Percentiles rank a stretch among this genome's conserved stretches.
Evolutionary conservation across 257 asterid genomes (phyloP).

Genomic region (Scutellaria barbata): DNA sequence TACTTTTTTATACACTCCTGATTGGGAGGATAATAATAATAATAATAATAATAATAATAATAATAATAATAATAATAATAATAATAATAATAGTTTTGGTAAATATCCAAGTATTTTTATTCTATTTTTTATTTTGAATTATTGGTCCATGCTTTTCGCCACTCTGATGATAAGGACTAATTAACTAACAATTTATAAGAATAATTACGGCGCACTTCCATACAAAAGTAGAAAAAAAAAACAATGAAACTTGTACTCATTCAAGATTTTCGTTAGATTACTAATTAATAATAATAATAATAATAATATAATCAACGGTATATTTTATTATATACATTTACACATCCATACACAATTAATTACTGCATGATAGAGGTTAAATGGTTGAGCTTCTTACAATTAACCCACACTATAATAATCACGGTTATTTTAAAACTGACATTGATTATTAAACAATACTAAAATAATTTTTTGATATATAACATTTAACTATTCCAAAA

Average conservation of each 20-base stretch:
- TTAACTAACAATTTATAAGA: background rate
- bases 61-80: background rate
- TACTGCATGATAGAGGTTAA: too few species aligned
- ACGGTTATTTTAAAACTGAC: too few species aligned
- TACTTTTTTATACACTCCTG: too few species aligned
- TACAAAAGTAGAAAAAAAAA: background rate
- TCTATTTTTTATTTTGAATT: constrained; percentile 9
- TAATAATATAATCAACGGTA: too few species aligned
- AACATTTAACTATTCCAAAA: too few species aligned
- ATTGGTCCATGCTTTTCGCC: constrained; percentile 28
- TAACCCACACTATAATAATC: background rate
- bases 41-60: background rate
- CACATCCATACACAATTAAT: too few species aligned
- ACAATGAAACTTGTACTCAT: background rate
- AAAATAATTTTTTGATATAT: too few species aligned
- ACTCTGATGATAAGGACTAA: background rate
- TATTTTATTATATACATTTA: too few species aligned
- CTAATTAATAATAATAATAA: too few species aligned
- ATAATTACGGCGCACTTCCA: constrained; percentile 9
- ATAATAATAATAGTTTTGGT: background rate
- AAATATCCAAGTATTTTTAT: background rate
- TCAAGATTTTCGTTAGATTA: too few species aligned
- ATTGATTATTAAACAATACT: too few species aligned
- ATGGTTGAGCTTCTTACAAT: background rate
- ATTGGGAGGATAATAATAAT: too few species aligned